These are phyloP conservation scores for sweet orange (Citrus sinensis) DNA, from an alignment of 345 rosid species.

Conservation along the genomic window DVS_A1.0 CM039167.1:29241001-29241500, in stretches of 20 bases:
- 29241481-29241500: not conserved
- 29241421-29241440: conserved; percentile 24
- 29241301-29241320: not conserved
- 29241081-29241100: too few species aligned
- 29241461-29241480: not conserved
- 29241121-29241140: too few species aligned
- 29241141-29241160: too few species aligned
- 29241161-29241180: too few species aligned
- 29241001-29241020: not conserved
- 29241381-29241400: not conserved
- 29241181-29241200: not conserved
- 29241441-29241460: conserved; percentile 16
- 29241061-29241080: too few species aligned
- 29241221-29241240: not conserved
- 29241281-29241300: not conserved
- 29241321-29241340: not conserved
- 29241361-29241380: not conserved
- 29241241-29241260: not conserved
- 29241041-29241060: too few species aligned
- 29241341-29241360: not conserved
- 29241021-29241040: not conserved
- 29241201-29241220: not conserved
- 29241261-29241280: not conserved
- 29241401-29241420: not conserved
- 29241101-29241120: too few species aligned